Base-by-base conservation (phyloP, 257 asterid species). In the Paraleonurus japonicus region DNA sequence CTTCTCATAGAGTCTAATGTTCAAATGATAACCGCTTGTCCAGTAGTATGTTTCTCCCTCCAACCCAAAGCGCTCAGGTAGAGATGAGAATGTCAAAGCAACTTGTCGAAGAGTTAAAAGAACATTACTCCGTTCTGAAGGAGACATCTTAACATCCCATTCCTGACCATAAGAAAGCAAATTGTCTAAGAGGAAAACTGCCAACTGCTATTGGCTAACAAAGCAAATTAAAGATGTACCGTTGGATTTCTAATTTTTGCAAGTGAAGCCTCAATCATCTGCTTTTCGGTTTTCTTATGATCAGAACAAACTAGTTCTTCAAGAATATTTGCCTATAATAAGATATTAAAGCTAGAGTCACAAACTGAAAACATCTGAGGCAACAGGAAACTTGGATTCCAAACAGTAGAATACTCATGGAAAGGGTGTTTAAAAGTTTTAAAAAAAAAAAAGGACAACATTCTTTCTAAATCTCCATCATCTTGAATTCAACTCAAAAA, bases 11-110 rank as follows among this genome's bases (percentile, higher is more conserved):
- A 94, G 85, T 76, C 98, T 79, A 62, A 89, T 72, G 74, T 94
- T 85, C 84, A 94, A 79, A 78, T 85, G 96, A 85, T 91, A 88
- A 72, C 93, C 84, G 81, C 85, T 70, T 35, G 86, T 84, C 99
- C 99, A 94, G 86, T 84, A 89, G 81, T 84, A 89, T 57, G 95
- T 88, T 82, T 94, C 99, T 39, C 95, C 96, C 78, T 74, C 88
- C 70, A 94, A 16, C 20, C 95, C 95, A 79, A 83, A 88, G 70
- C 88, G 89, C 59, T 86, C 90, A 65, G 98, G 96, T 75, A 78
- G 74, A 19, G 92, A 84, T 59, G 98, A 85, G 73, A 84, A 86
- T 57, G 78, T 41, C 73, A 82, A 73, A 70, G 89, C 85, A 78
- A 85, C 81, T 76, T 85, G 90, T 43, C 89, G 89, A 74, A 94